A percentile compares a stretch with the other conserved stretches of the same genome.
These are phyloP conservation scores for Pachyrhizus erosus DNA, from an alignment of 306 rosid genomes.

Conservation along the genomic window DNA sequence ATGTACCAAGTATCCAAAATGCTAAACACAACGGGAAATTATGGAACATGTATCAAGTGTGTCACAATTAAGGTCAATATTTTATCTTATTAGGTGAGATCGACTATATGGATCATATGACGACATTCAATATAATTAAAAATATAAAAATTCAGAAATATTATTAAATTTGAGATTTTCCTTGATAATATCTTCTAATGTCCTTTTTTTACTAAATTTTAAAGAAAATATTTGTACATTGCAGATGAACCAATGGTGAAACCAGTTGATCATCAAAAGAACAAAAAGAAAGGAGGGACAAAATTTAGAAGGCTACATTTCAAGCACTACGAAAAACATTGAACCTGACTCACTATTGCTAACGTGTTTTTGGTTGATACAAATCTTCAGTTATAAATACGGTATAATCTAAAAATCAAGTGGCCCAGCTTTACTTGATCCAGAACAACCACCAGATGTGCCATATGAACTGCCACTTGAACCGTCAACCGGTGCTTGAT, in stretches of 20 bases:
- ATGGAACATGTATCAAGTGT: no score
- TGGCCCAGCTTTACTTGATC: constrained; percentile 60
- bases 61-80: no score
- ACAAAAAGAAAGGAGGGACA: neutral
- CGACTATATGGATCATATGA: no score
- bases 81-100: no score
- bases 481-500: constrained; percentile 87
- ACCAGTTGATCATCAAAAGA: neutral
- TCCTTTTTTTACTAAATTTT: no score
- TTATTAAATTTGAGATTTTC: no score
- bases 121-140: no score
- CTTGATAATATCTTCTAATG: no score
- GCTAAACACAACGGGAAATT: no score
- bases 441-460: constrained; percentile 75
- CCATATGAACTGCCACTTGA: constrained; percentile 80
- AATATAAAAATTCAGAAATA: no score
- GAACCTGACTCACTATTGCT: constrained; percentile 8
- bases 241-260: neutral
- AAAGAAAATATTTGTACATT: constrained; percentile 1
- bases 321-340: neutral
- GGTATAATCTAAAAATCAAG: constrained; percentile 67
- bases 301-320: constrained; percentile 20
- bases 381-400: neutral
- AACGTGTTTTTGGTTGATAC: neutral
- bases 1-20: no score